These are phyloP conservation scores for Dryas alaskensis DNA, from an alignment of 306 rosid species.

Conservation along the genomic window DNA sequence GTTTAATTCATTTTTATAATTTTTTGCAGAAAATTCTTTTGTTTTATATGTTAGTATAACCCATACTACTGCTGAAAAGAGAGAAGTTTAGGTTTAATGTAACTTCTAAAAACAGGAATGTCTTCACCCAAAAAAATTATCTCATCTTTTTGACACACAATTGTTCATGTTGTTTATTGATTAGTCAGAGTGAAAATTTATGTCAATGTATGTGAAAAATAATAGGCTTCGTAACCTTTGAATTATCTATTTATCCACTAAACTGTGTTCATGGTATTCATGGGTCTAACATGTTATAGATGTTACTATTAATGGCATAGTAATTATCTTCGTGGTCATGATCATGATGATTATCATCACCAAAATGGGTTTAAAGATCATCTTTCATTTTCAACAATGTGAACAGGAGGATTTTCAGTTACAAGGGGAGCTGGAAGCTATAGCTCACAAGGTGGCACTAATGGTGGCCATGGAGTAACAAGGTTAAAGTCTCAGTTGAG, in stretches of 20 bases:
- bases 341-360: background rate
- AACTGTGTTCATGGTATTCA: background rate
- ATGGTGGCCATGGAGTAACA: conserved; percentile 41
- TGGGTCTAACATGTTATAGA: background rate
- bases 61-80: too few species aligned
- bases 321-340: background rate
- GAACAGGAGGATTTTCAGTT: conserved; percentile 66
- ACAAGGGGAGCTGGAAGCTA: conserved; percentile 64
- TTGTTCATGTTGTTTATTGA: background rate
- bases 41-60: too few species aligned
- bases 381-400: background rate
- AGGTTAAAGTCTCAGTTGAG: conserved; percentile 78
- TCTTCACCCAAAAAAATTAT: background rate
- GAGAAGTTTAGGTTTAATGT: too few species aligned
- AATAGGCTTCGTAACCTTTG: background rate
- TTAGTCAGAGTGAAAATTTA: background rate
- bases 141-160: background rate
- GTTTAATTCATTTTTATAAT: too few species aligned
- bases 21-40: too few species aligned
- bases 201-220: background rate
- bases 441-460: conserved; percentile 43
- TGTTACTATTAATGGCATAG: background rate
- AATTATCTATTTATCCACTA: background rate
- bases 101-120: too few species aligned
- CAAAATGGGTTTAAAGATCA: background rate